A percentile compares a stretch with the other conserved stretches of the same genome.
phyloP scores from a whole-genome alignment of 1,139 yeast genomes.

The Citeromyces siamensis region DNA sequence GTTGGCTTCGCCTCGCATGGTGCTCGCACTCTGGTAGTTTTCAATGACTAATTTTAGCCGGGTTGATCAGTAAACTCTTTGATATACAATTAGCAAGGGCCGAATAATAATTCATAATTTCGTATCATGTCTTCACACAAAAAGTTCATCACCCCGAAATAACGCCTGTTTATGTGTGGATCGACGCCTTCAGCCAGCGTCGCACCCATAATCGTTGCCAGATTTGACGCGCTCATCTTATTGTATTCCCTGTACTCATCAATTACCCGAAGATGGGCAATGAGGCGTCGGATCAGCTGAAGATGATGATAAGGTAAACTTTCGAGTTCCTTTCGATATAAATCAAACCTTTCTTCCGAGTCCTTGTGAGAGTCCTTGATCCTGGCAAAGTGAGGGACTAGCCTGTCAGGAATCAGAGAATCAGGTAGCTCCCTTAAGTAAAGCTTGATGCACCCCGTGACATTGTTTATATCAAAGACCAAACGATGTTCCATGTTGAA shows the following conservation, averaged over 20 bases:
- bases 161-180: constrained; percentile 33
- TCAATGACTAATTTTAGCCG: no score
- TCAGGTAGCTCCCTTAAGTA: constrained; percentile 85
- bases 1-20: no score
- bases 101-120: constrained; percentile 28
- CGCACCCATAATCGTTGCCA: constrained; percentile 51
- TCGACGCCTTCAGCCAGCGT: constrained; percentile 47
- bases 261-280: constrained; percentile 50
- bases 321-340: constrained; percentile 31
- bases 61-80: no score
- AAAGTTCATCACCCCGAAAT: constrained; percentile 44
- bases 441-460: constrained; percentile 82
- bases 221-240: constrained; percentile 41
- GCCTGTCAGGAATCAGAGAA: constrained; percentile 55
- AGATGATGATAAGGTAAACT: constrained; percentile 55
- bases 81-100: no score
- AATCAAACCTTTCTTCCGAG: constrained; percentile 19
- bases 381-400: constrained; percentile 36
- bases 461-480: constrained; percentile 75
- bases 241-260: constrained; percentile 28
- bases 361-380: constrained; percentile 24
- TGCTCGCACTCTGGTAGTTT: no score
- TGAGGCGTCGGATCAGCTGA: constrained; percentile 51
- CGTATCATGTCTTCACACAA: constrained; percentile 36
- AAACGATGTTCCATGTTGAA: constrained; percentile 56